These are phyloP conservation scores for Cadophora gregata DNA, from an alignment of 2,329 filamentous ascomycete genomes.

Conservation along the genomic window DNA sequence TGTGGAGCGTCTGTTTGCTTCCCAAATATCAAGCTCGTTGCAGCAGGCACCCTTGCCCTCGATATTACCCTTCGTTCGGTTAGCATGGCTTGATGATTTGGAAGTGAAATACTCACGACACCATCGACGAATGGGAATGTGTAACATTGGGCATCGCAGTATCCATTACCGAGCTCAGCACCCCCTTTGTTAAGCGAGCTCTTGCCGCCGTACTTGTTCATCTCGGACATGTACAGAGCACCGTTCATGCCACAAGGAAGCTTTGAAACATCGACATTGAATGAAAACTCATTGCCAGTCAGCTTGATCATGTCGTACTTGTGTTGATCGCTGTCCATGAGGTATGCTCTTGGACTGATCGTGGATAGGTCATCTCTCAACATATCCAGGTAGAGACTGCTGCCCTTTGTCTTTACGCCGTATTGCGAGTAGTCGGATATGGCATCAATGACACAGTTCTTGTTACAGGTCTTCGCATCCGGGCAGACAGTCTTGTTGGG, in stretches of 20 bases:
- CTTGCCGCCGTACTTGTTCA: conserved; percentile 67
- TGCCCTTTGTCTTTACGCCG: conserved; percentile 49
- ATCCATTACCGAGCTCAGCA: conserved; percentile 65
- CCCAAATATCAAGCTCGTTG: conserved; percentile 72
- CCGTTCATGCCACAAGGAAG: conserved; percentile 75
- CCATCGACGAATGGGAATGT: conserved; percentile 60
- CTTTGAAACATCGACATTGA: conserved; percentile 73
- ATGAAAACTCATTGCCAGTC: conserved; percentile 68
- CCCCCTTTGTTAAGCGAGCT: conserved; percentile 61
- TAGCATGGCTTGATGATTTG: conserved; percentile 25
- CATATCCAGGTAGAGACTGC: conserved; percentile 46
- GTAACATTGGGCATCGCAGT: conserved; percentile 66
- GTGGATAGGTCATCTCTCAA: conserved; percentile 29
- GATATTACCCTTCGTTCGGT: conserved; percentile 55
- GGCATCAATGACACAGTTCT: conserved; percentile 61
- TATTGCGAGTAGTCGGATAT: conserved; percentile 54
- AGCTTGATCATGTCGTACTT: conserved; percentile 66
- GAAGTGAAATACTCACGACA: conserved; percentile 46
- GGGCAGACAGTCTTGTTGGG: conserved; percentile 55
- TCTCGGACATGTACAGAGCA: conserved; percentile 70
- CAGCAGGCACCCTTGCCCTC: conserved; percentile 66
- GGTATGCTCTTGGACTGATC: conserved; percentile 51
- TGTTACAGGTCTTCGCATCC: conserved; percentile 54
- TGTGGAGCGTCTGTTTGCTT: conserved; percentile 63
- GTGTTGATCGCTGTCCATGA: conserved; percentile 49